Evolutionary conservation across 371 early-diverging fungal genomes (phyloP), one percentile per base, ranked within the genome.

Genomic region (Basidiobolus meristosporus): DNA sequence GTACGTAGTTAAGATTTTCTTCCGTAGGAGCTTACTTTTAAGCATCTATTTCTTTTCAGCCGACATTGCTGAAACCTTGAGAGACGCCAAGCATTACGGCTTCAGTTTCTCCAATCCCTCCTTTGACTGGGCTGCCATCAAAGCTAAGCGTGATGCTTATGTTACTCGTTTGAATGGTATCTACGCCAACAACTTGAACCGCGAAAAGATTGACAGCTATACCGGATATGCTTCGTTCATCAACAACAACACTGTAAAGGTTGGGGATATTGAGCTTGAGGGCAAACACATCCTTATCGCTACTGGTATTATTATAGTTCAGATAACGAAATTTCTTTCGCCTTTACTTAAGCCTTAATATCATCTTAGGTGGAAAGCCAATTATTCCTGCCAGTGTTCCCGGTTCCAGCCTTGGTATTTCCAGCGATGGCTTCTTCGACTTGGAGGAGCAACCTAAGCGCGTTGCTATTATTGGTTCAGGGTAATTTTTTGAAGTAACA

Each of bases 371-470:
- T 45, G 76, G 82, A 23, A 70, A 68, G 38, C 78, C 85, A 12
- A 53, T 63, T 28, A 66, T 77, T 44, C 87, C 85, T 15, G 33
- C 40, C 30, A 43, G 64, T 44, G 60, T 81, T 33, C 79, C 82
- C 21, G 97, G 93, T 29, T 78, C 82, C 11, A 82, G 92, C 54
- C 63, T 65, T 38, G 85, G 90, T 33, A 85, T 91, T 44, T 78
- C 73, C 45, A 82, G 83, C 44, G 98, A 98, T 59, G 90, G 87
- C n/a, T 98, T 98, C 63, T 98, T 98, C 57, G 84, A 85, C 34
- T 65, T 98, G 36, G 77, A 82, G 46, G 42, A 72, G 20, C 76
- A 88, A 56, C 98, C 98, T 38, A 82, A 87, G 60, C 75, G 80
- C 46, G 90, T 93, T 10, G 77, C 85, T 14, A 85, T 88, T 20